phyloP scores from a whole-genome alignment of 2,329 filamentous ascomycete species.

The Coniella lustricola region DNA sequence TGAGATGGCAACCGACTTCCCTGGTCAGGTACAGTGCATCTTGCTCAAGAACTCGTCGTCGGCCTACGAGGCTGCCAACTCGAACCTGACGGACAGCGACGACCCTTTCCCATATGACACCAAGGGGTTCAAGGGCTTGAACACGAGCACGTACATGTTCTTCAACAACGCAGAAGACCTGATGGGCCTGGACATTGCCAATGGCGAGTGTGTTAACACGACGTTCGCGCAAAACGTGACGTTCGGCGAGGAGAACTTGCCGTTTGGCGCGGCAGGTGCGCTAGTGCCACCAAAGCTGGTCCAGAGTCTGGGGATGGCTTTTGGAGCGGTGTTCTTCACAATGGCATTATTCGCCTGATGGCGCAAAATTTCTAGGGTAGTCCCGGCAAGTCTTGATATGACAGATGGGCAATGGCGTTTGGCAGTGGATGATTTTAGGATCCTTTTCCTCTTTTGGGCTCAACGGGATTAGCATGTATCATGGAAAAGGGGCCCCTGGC shows the following conservation, averaged over 20 bases:
- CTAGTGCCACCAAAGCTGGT: slow-evolving; percentile 18
- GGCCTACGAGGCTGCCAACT: slow-evolving; percentile 24
- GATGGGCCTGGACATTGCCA: slow-evolving; percentile 55
- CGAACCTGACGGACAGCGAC: slow-evolving; percentile 56
- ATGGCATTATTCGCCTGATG: slow-evolving; percentile 1
- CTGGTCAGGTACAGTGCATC: slow-evolving; percentile 69
- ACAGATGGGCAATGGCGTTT: background rate
- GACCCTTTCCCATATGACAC: slow-evolving; percentile 73
- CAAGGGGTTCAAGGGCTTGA: slow-evolving; percentile 58
- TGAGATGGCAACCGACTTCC: slow-evolving; percentile 56
- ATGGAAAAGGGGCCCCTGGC: no score
- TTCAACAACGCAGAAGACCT: slow-evolving; percentile 67
- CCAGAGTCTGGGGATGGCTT: slow-evolving; percentile 13
- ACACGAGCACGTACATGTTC: slow-evolving; percentile 70
- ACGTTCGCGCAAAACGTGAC: slow-evolving; percentile 64
- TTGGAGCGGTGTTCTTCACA: slow-evolving; percentile 6
- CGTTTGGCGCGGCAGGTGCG: slow-evolving; percentile 32
- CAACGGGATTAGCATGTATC: no score
- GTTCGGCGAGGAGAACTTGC: slow-evolving; percentile 57
- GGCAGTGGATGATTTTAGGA: no score
- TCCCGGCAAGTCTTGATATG: background rate
- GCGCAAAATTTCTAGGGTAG: background rate
- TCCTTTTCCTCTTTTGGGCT: no score
- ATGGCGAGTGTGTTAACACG: slow-evolving; percentile 61
- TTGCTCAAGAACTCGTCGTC: slow-evolving; percentile 55